Base-by-base conservation (phyloP, 106 monocot genomes). In the Allium sativum region DNA sequence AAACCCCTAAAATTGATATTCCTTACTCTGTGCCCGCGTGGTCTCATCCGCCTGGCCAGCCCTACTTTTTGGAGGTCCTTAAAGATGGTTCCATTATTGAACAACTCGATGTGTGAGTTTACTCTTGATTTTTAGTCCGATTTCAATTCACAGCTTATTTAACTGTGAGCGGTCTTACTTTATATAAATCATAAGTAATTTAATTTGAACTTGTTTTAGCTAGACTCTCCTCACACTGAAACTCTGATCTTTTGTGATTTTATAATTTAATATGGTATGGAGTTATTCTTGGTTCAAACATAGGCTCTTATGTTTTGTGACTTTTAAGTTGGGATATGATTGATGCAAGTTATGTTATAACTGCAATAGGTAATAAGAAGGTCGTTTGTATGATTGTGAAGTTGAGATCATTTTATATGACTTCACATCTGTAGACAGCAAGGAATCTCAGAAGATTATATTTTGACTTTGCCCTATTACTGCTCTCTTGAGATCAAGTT, bases 41-140 rank as follows among this genome's bases (percentile, higher is more conserved):
- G 93, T 89, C 89, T 63, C 75, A 80, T 55, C 59, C 65, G 20
- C 89, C 93, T 8, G 72, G 55, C 12, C 76, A 86, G 44, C 78
- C 78, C 18, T 89, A 89, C 69, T 78, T 63, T 67, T 58, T 89
- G 42, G 93, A 93, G 73, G 81, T 93, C 31, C 80, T 93, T 44
- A 93, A 93, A 52, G 83, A 89, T 9, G 93, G 93, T 40, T 10
- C 76, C 55, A 89, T 93, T 65, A 75, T 93, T 40, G 86, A 89
- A 17, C 67, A 83, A 42, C 63, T 89, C 18, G 85, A 85, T 52
- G 80, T 89, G 89, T 93, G 68, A 82, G 85, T 20, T 0, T 31
- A 31, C 31, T 31, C 31, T 31, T 31, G 5, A 31, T 3, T 31
- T 31, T 31, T 31, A 31, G 2, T 31, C 31, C 31, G 31, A 31